A percentile compares a stretch with the other conserved stretches of the same genome.
Evolutionary conservation across 805 yeast species (phyloP).

Genomic region (Sungouiozyma ichnusensis): DNA sequence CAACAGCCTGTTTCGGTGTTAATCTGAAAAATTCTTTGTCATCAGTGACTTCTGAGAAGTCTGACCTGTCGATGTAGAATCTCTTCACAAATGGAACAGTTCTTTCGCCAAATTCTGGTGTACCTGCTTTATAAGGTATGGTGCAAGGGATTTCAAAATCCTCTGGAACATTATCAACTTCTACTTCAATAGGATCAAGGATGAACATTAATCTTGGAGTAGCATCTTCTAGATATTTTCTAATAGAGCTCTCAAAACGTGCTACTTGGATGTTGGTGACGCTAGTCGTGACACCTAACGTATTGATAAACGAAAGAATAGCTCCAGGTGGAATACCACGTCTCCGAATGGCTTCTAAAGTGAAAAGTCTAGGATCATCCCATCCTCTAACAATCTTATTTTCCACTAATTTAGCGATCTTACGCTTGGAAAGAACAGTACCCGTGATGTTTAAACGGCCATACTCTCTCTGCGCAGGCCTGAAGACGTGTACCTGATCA

Average conservation of each 20-base stretch:
- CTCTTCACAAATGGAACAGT: conserved; percentile 64
- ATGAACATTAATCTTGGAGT: conserved; percentile 94
- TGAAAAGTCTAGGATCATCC: conserved; percentile 96
- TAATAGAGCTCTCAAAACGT: conserved; percentile 81
- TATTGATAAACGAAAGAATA: conserved; percentile 81
- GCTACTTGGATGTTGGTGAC: conserved; percentile 83
- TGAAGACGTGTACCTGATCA: conserved; percentile 85
- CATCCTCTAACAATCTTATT: conserved; percentile 81
- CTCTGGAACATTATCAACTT: conserved; percentile 70
- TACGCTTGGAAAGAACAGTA: conserved; percentile 88
- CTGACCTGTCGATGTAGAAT: conserved; percentile 79
- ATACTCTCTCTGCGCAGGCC: conserved; percentile 98
- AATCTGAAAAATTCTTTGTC: conserved; percentile 77
- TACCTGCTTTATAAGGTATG: conserved; percentile 87
- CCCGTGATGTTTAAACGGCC: conserved; percentile 95
- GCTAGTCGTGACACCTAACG: conserved; percentile 92
- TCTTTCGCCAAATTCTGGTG: conserved; percentile 65
- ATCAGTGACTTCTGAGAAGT: conserved; percentile 57
- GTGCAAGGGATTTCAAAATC: conserved; percentile 59
- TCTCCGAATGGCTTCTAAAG: conserved; percentile 88
- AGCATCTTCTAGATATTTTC: conserved; percentile 77
- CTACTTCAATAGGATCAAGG: conserved; percentile 74
- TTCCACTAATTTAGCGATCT: conserved; percentile 84
- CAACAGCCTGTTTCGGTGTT: conserved; percentile 91
- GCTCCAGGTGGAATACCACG: conserved; percentile 99